Conservation (phyloP, 371 early-diverging fungal species). For the Conidiobolus incongruus region DNA sequence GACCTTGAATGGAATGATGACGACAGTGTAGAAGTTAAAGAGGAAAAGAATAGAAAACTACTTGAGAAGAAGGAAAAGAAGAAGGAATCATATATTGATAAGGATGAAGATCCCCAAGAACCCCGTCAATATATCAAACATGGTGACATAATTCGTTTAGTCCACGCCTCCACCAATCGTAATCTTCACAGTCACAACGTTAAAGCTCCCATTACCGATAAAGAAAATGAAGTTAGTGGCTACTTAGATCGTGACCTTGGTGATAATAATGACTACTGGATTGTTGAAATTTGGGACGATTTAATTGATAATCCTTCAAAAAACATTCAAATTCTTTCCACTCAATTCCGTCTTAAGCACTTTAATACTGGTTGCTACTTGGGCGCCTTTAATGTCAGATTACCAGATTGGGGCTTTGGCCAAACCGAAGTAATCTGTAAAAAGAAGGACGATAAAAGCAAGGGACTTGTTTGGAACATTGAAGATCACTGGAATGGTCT, state of each 20-base stretch:
- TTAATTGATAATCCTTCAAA: slow-evolving; percentile 11
- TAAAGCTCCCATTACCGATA: slow-evolving; percentile 59
- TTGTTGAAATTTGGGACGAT: slow-evolving; percentile 64
- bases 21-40: not conserved
- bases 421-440: slow-evolving; percentile 91
- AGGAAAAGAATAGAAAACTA: no score
- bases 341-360: slow-evolving; percentile 77
- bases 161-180: slow-evolving; percentile 43
- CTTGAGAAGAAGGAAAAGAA: slow-evolving; percentile 8
- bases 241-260: slow-evolving; percentile 45
- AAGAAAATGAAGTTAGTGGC: slow-evolving; percentile 72
- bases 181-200: slow-evolving; percentile 72
- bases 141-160: slow-evolving; percentile 62
- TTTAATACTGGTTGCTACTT: slow-evolving; percentile 58
- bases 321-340: slow-evolving; percentile 50
- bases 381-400: slow-evolving; percentile 39
- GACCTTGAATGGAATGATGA: no score
- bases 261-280: slow-evolving; percentile 81
- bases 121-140: slow-evolving; percentile 35
- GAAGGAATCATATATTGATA: slow-evolving; percentile 6
- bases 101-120: slow-evolving; percentile 12
- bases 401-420: slow-evolving; percentile 98
- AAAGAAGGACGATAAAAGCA: slow-evolving; percentile 28
- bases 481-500: slow-evolving; percentile 69
- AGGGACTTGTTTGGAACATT: slow-evolving; percentile 80